Evolutionary conservation across 2,329 filamentous ascomycete species (phyloP).

Genomic region (Phoma herbarum): DNA sequence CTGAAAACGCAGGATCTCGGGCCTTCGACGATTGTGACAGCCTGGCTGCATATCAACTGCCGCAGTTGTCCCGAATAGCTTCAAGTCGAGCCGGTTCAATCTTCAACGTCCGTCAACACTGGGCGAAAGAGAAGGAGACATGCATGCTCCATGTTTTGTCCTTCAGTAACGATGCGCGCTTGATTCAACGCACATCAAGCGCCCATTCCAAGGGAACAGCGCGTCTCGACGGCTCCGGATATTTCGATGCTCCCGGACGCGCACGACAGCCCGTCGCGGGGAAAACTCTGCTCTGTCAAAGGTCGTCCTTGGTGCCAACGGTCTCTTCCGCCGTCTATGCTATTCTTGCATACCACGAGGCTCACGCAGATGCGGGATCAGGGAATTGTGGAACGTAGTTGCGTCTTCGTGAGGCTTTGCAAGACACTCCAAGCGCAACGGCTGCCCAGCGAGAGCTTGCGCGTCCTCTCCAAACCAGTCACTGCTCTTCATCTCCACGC

Average conservation of each 20-base stretch:
- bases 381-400: conserved; percentile 3
- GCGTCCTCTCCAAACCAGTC: conserved; percentile 8
- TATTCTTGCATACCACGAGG: conserved; percentile 11
- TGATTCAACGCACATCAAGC: neutral
- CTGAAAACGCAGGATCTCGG: neutral
- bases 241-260: neutral
- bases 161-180: neutral
- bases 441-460: conserved; percentile 17
- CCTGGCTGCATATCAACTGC: neutral
- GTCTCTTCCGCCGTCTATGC: conserved; percentile 7
- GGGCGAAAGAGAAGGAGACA: neutral
- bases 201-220: neutral
- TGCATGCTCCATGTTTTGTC: neutral
- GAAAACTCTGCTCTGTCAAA: neutral
- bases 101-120: too few relatives aligned
- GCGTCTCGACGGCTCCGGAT: neutral
- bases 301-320: conserved; percentile 8
- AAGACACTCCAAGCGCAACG: conserved; percentile 1
- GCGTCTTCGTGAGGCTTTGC: conserved; percentile 14
- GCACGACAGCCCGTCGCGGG: neutral
- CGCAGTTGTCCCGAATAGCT: neutral
- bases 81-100: neutral
- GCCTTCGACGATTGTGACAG: neutral
- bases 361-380: neutral
- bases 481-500: neutral